A percentile compares a stretch with the other conserved stretches of the same genome.
Conservation (phyloP, 2,329 filamentous ascomycete species). For the Monilinia vaccinii-corymbosi region DNA sequence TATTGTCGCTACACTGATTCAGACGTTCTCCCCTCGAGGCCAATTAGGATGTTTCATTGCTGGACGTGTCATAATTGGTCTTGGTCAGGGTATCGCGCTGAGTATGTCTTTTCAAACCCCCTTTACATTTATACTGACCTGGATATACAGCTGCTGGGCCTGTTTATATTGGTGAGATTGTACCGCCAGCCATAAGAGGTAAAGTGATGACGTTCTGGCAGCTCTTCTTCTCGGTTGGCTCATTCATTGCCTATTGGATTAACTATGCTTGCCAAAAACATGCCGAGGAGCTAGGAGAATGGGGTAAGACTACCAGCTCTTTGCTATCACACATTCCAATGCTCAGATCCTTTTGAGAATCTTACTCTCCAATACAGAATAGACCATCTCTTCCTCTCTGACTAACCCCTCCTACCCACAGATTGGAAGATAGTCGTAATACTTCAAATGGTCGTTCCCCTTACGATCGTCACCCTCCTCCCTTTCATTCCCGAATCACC, state of each 20-base stretch:
- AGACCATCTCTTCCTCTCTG: neutral
- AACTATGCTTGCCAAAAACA: conserved; percentile 20
- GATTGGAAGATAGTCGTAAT: conserved; percentile 64
- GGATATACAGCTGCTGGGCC: conserved; percentile 48
- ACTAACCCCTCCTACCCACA: neutral
- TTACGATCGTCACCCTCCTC: conserved; percentile 50
- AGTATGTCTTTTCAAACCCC: conserved; percentile 32
- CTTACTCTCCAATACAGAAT: neutral
- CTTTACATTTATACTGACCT: neutral
- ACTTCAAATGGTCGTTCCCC: conserved; percentile 61
- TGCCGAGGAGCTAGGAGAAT: conserved; percentile 41
- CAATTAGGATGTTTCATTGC: conserved; percentile 59
- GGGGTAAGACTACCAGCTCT: conserved; percentile 33
- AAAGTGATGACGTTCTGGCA: conserved; percentile 64
- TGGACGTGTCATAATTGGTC: conserved; percentile 58
- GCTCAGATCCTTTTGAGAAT: neutral
- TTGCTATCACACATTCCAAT: neutral
- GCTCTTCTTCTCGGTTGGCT: conserved; percentile 53
- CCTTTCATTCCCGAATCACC: conserved; percentile 61
- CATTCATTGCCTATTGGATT: conserved; percentile 25
- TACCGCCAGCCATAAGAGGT: conserved; percentile 54
- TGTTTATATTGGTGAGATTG: conserved; percentile 62
- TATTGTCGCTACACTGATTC: conserved; percentile 60
- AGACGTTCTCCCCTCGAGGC: conserved; percentile 52
- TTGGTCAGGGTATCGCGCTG: conserved; percentile 58